phyloP scores from a whole-genome alignment of 768 basidiomycete species.

The Kwoniella botswanensis region DNA sequence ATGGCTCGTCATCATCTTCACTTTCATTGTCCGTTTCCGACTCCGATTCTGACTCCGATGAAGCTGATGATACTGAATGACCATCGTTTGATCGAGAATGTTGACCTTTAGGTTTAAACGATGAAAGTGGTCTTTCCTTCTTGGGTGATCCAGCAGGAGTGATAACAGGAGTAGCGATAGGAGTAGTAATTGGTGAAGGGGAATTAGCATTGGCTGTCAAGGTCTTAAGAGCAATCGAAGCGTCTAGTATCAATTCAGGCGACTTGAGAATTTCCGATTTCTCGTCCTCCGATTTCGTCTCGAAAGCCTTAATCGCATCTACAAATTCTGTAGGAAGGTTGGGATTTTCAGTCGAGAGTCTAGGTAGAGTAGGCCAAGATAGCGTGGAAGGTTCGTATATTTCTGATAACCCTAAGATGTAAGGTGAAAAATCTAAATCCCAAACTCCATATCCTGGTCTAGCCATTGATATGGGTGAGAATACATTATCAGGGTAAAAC shows the following conservation, averaged over 20 bases:
- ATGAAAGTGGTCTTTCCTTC: constrained; percentile 22
- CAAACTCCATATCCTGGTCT: constrained; percentile 47
- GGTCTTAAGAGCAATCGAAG: neutral
- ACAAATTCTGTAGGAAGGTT: constrained; percentile 16
- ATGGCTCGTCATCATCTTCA: constrained; percentile 26
- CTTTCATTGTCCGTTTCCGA: constrained; percentile 30
- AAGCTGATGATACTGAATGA: neutral
- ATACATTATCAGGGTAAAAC: constrained; percentile 36
- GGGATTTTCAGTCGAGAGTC: constrained; percentile 24
- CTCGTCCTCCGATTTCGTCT: neutral
- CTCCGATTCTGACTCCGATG: constrained; percentile 16
- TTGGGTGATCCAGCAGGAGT: constrained; percentile 10
- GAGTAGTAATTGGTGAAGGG: constrained; percentile 9
- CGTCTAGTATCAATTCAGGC: constrained; percentile 3
- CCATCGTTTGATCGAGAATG: neutral
- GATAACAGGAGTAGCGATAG: constrained; percentile 6
- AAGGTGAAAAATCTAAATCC: constrained; percentile 50
- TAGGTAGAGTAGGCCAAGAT: constrained; percentile 34
- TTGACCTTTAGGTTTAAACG: constrained; percentile 26
- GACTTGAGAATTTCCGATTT: constrained; percentile 4
- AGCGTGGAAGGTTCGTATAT: constrained; percentile 26
- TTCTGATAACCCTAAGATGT: constrained; percentile 40
- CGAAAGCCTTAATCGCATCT: constrained; percentile 14
- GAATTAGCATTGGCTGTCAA: constrained; percentile 13
- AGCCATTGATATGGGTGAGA: constrained; percentile 45